A percentile compares a stretch with the other conserved stretches of the same genome.
These are phyloP conservation scores for Aureobasidium uvarum DNA, from an alignment of 2,329 filamentous ascomycete species.

Conservation along the genomic window DNA sequence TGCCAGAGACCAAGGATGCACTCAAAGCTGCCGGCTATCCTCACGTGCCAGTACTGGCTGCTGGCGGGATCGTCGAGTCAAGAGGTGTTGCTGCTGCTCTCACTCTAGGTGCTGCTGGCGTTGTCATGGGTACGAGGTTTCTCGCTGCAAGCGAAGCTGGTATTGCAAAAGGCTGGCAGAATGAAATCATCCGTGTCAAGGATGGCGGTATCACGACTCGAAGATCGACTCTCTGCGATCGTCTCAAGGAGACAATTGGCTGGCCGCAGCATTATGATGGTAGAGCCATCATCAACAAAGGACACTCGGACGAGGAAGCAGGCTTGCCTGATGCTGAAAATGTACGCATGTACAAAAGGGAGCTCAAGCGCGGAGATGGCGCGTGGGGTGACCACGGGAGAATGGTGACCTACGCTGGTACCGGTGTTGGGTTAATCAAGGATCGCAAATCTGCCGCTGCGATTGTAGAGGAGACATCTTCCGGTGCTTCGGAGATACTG, in stretches of 20 bases:
- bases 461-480: constrained; percentile 49
- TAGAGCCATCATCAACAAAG: constrained; percentile 56
- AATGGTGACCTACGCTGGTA: constrained; percentile 61
- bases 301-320: constrained; percentile 43
- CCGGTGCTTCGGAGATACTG: neutral
- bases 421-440: constrained; percentile 58
- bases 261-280: constrained; percentile 60
- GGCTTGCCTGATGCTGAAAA: constrained; percentile 45
- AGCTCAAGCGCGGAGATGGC: constrained; percentile 48
- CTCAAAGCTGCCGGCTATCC: constrained; percentile 35
- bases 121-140: constrained; percentile 63
- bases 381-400: constrained; percentile 48
- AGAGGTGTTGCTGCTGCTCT: constrained; percentile 54
- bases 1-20: constrained; percentile 57
- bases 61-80: constrained; percentile 57
- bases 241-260: constrained; percentile 53
- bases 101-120: constrained; percentile 52
- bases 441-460: constrained; percentile 50
- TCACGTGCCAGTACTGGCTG: constrained; percentile 43
- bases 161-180: constrained; percentile 46
- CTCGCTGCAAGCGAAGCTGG: constrained; percentile 52
- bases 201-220: constrained; percentile 54
- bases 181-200: constrained; percentile 45
- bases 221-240: constrained; percentile 53
- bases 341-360: constrained; percentile 46